phyloP scores from a whole-genome alignment of 148 eudicot genomes.

The Fagopyrum tataricum region DNA sequence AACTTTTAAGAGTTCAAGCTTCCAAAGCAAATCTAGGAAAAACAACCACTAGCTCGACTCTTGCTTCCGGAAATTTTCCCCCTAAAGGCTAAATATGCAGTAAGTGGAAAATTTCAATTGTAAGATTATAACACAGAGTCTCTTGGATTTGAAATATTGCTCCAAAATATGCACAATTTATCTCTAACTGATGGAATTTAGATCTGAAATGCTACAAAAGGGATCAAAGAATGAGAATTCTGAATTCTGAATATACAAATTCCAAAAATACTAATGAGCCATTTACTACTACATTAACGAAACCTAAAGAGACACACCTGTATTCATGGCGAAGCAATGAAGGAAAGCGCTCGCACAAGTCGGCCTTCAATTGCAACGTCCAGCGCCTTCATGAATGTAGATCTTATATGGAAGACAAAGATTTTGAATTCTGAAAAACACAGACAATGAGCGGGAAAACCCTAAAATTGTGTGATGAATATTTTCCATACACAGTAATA shows the following conservation, averaged over 20 bases:
- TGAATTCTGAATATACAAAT: background rate
- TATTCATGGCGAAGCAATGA: background rate
- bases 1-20: no score
- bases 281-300: background rate
- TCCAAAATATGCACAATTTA: background rate
- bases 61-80: background rate
- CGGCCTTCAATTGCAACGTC: background rate
- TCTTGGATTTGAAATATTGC: background rate
- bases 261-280: background rate
- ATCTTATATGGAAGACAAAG: background rate
- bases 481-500: background rate
- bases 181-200: background rate
- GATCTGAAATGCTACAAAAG: background rate
- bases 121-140: background rate
- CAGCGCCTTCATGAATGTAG: background rate
- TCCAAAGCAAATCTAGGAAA: no score
- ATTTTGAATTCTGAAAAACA: background rate
- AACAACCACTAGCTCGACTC: background rate
- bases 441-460: background rate
- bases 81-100: background rate
- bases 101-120: background rate
- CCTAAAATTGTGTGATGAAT: background rate
- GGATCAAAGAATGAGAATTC: background rate
- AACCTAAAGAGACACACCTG: slow-evolving; percentile 1
- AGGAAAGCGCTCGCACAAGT: background rate